Percentiles rank a stretch among this genome's conserved stretches.
Conservation (phyloP, 129 eudicot species). For the Centella asiatica region DNA sequence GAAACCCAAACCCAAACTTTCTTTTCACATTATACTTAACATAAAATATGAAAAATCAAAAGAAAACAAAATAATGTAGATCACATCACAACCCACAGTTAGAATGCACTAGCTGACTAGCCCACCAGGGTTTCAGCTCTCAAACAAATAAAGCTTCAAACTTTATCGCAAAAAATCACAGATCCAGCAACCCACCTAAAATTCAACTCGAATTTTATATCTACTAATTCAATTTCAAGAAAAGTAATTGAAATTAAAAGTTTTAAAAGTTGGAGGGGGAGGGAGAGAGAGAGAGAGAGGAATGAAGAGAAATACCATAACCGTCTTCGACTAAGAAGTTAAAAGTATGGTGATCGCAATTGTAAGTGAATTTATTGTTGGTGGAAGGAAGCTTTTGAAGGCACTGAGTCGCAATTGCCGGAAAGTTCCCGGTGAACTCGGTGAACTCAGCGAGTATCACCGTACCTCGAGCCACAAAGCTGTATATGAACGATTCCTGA, state of each 20-base stretch:
- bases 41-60: not conserved
- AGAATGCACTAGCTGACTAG: too few species aligned
- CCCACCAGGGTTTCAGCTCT: not conserved
- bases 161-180: constrained; percentile 5
- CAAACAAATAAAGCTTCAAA: constrained; percentile 10
- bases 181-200: constrained; percentile 29
- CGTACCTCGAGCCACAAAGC: constrained; percentile 85
- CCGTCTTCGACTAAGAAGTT: constrained; percentile 87
- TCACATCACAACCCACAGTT: not conserved
- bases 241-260: not conserved
- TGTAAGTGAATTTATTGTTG: constrained; percentile 59
- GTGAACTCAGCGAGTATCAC: constrained; percentile 82
- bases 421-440: constrained; percentile 81
- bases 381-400: constrained; percentile 65
- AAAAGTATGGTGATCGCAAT: constrained; percentile 76
- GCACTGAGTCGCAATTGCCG: constrained; percentile 87
- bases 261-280: not conserved
- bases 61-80: not conserved
- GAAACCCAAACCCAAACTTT: not conserved
- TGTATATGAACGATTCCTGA: constrained; percentile 82
- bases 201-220: constrained; percentile 3
- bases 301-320: constrained; percentile 35
- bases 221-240: too few species aligned
- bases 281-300: not conserved
- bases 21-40: not conserved